Base-by-base conservation (phyloP, 1,284 basidiomycete species). In the Cryptococcus sp. region DNA sequence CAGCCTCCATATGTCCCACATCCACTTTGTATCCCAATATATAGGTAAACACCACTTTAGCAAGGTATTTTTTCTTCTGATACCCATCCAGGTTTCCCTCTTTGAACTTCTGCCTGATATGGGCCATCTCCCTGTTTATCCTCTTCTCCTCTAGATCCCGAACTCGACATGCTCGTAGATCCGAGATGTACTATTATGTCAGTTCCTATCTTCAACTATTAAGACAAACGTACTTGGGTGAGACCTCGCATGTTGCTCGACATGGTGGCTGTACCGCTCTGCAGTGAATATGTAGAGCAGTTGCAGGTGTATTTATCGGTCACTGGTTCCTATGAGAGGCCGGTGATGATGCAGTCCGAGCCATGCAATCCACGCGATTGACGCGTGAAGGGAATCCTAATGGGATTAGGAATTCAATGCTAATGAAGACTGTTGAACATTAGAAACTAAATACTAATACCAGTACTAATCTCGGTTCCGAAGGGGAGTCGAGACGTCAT, bases 51-150 rank as follows among this genome's bases (percentile, higher is more conserved):
- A 98, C 87, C 65, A 99, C 94, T 79, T 99, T 98, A 54, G 78
- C 63, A 39, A 80, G 83, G 73, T 78, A 96, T 86, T 98, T 98
- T 78, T 98, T 98, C 82, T 94, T 96, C 78, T 97, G 92, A 76
- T 98, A 96, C 25, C 94, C 94, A 66, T 98, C 93, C 62, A 98
- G 77, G 70, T 93, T 93, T 18, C 93, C 94, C 66, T 98, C 94
- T 82, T 97, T 97, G 81, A 99, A 98, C 77, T 97, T 93, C 79
- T 94, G 92, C 50, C 96, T 82, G 63, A 99, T 98, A 69, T 98
- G 97, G 1, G 96, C 94, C 94, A 99, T 98, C 78, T 99, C 96
- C 75, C 96, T 92, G 78, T 98, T 98, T 66, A 98, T 96, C 52
- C 94, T 79, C 77, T 97, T 97, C 81, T 98, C 94, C 52, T 75